phyloP scores from a whole-genome alignment of 208 protist genomes.

The Acanthamoeba lenticulata region DNA sequence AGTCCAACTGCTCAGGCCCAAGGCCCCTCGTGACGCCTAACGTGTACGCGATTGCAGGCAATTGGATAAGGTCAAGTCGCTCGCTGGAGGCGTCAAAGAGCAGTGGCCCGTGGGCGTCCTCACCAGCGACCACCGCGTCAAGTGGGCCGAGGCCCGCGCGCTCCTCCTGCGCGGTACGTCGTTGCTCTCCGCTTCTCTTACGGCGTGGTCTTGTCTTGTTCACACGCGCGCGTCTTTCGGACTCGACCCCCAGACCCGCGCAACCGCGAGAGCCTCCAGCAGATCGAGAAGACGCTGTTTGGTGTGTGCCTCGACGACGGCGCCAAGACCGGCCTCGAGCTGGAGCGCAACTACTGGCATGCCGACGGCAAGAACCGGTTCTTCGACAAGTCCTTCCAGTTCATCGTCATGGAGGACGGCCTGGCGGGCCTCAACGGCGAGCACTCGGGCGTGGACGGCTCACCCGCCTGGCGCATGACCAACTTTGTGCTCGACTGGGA shows the following conservation, averaged over 20 bases:
- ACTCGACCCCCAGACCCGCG: background rate
- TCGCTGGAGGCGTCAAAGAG: background rate
- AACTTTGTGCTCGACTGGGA: constrained; percentile 50
- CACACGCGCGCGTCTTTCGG: background rate
- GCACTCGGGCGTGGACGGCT: constrained; percentile 28
- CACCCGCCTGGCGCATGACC: constrained; percentile 42
- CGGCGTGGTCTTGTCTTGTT: no score
- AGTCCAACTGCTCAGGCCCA: background rate
- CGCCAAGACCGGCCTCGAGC: constrained; percentile 27
- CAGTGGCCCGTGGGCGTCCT: constrained; percentile 15
- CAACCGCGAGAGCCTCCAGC: background rate
- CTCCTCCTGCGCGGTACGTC: background rate
- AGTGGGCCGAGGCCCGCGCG: constrained; percentile 7
- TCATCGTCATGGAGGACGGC: constrained; percentile 59
- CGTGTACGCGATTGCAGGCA: no score
- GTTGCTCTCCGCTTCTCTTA: no score
- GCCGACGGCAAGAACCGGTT: constrained; percentile 41
- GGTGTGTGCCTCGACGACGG: constrained; percentile 30
- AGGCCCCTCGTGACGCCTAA: no score
- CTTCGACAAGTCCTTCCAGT: constrained; percentile 61
- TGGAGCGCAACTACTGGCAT: constrained; percentile 47
- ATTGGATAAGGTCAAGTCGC: constrained; percentile 29
- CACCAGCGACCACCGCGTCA: constrained; percentile 30
- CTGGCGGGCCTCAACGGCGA: constrained; percentile 33
- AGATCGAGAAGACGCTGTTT: constrained; percentile 25